Evolutionary conservation across 2,329 filamentous ascomycete species (phyloP).

Genomic region (Cucurbitaria berberidis): DNA sequence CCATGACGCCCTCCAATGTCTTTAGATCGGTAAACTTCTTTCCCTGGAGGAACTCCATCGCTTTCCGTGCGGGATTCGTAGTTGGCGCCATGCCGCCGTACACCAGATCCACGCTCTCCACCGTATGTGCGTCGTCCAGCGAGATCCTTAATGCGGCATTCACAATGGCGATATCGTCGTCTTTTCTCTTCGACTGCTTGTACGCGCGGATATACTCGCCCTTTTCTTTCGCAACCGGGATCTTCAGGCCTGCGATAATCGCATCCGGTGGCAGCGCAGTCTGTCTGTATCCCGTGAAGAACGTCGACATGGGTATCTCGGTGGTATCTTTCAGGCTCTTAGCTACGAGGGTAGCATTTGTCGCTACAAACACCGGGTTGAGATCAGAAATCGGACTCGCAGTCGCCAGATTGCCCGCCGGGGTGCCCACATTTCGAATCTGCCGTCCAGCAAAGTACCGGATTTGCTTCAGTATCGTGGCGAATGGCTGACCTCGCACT

Average conservation of each 20-base stretch:
- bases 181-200: constrained; percentile 96
- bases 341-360: constrained; percentile 80
- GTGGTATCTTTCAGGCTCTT: constrained; percentile 75
- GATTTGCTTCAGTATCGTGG: constrained; percentile 91
- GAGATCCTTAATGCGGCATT: constrained; percentile 82
- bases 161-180: constrained; percentile 98
- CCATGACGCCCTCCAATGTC: constrained; percentile 89
- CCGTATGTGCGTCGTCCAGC: constrained; percentile 70
- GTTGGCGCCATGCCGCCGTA: constrained; percentile 96
- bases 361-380: constrained; percentile 90
- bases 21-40: constrained; percentile 80
- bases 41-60: constrained; percentile 75
- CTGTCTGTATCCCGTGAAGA: constrained; percentile 89
- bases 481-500: constrained; percentile 76
- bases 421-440: constrained; percentile 96
- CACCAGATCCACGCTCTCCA: constrained; percentile 78
- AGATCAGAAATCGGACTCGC: constrained; percentile 96
- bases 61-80: constrained; percentile 83
- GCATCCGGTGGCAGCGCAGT: constrained; percentile 83
- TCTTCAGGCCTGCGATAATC: constrained; percentile 84
- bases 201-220: constrained; percentile 88
- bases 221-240: constrained; percentile 75
- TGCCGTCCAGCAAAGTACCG: constrained; percentile 94
- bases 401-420: constrained; percentile 91
- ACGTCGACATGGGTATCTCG: constrained; percentile 88